These are phyloP conservation scores for Avena sativa DNA, from an alignment of 176 grass and related monocot species.

Conservation along the genomic window DNA sequence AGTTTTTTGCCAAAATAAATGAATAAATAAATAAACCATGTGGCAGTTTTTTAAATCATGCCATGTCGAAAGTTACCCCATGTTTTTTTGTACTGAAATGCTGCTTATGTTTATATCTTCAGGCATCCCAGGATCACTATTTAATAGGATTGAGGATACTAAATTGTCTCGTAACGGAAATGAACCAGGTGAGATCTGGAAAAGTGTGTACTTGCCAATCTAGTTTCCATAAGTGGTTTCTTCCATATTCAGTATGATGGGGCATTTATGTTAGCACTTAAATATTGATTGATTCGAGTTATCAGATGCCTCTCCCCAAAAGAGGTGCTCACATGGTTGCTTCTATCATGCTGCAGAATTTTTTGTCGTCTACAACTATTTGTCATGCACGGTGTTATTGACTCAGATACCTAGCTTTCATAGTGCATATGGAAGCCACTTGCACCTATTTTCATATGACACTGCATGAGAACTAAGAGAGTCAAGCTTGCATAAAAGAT, in stretches of 20 bases:
- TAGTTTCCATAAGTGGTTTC: constrained; percentile 1
- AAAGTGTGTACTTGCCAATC: constrained; percentile 18
- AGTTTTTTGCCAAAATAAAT: not conserved
- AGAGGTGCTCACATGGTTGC: constrained; percentile 13
- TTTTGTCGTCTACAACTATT: constrained; percentile 18
- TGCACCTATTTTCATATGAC: constrained; percentile 2
- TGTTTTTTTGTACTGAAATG: constrained; percentile 38
- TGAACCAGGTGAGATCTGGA: constrained; percentile 83
- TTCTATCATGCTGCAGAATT: not conserved
- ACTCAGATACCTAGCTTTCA: not conserved
- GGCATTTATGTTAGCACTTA: constrained; percentile 20
- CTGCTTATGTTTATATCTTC: constrained; percentile 46
- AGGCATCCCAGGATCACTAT: constrained; percentile 97
- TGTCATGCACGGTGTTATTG: not conserved
- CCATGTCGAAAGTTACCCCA: constrained; percentile 7
- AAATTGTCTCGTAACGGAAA: constrained; percentile 85
- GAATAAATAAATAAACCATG: constrained; percentile 23
- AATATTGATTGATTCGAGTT: constrained; percentile 11
- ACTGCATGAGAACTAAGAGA: not conserved
- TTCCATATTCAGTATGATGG: not conserved
- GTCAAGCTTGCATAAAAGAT: not conserved
- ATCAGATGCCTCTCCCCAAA: not conserved
- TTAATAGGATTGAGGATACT: constrained; percentile 97
- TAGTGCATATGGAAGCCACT: constrained; percentile 1
- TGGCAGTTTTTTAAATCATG: not conserved